Base-by-base conservation (phyloP, 441 rosid species). In the Pelargonium myrrhifolium region DNA sequence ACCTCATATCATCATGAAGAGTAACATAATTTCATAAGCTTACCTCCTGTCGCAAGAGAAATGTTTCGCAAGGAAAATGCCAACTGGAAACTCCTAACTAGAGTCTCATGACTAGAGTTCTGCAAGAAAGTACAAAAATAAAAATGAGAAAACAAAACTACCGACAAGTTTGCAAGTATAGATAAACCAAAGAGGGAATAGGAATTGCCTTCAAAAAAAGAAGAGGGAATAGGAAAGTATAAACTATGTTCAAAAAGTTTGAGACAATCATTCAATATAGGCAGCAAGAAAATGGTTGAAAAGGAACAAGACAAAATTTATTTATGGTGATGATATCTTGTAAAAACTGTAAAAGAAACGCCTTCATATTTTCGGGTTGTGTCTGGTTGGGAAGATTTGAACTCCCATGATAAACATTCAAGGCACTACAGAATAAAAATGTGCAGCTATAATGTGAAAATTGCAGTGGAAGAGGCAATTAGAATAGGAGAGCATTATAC, bases 11-110 rank as follows among this genome's bases (percentile, higher is more conserved):
- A 45, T 11, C 51, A 45, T 49, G 56, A n/a, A 49, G 56, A n/a
- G 56, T 49, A 70, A 10, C 68, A 58, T 11, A 74, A 65, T n/a
- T 65, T 65, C 68, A 71, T 68, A 64, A 72, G 68, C 81, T 84
- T 66, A 94, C 99, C 94, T 82, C 77, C 90, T 82, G 76, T 79
- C 37, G 69, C 77, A 51, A 89, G 84, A 77, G 98, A 86, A 64
- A 87, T 74, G 70, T 86, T 80, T 71, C 96, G 87, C 84, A 94
- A 77, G 70, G 99, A 88, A 81, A 89, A 86, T 61, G 94, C 97
- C 66, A 94, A 89, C 78, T 94, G 99, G 78, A 88, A 89, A 73
- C 99, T 89, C 78, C 88, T 87, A 72, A 85, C 77, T 71, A 94
- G 82, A 63, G 80, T 84, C 62, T 86, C 92, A 43, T 83, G 78